Evolutionary conservation across 1,284 basidiomycete genomes (phyloP), one percentile per base, ranked within the genome.

Genomic region (Meripilus lineatus): DNA sequence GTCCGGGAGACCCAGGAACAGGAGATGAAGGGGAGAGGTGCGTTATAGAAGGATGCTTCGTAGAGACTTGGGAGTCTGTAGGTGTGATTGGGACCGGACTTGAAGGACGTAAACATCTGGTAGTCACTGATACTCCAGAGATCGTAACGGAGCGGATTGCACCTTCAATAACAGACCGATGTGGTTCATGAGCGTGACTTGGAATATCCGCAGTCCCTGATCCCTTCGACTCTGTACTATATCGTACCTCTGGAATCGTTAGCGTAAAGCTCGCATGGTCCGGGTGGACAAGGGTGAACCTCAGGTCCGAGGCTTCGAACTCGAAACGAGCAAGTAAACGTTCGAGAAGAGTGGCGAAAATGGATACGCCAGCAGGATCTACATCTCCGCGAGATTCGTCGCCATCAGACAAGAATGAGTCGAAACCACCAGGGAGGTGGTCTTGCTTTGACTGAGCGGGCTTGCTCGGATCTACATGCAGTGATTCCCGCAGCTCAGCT

Each of bases 291-390:
- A 89, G 49, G 0, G 82, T 83, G 32, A 94, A 67, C 48, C 68
- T 76, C 26, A 84, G 75, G 54, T 89, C 80, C 20, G 68, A 61
- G 21, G 87, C 85, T 52, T 82, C 80, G 56, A 92, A 85, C 50
- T 89, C 78, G 53, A 97, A 86, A 47, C 87, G 76, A 7, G 89
- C 79, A 11, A 96, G 74, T 3, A 96, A 69, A 11, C 84, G 75
- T 61, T 95, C 92, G 38, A 94, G 82, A 34, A 95, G 72, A 24
- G 80, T 77, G 15, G 93, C 86, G 58, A 97, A 84, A 37, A 95
- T 70, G 1, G 89, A 91, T 15, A 93, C 84, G 24, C 85, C 85
- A 26, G 71, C 73, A 28, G 82, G 81, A 47, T 84, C 80, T n/a
- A 62, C 56, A 35, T 81, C 76, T n/a, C 61, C 46, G 46, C 65